A percentile compares a stretch with the other conserved stretches of the same genome.
These are phyloP conservation scores for Cenchrus americanus DNA, from an alignment of 176 grass and related monocot species.

Conservation along the genomic window DNA sequence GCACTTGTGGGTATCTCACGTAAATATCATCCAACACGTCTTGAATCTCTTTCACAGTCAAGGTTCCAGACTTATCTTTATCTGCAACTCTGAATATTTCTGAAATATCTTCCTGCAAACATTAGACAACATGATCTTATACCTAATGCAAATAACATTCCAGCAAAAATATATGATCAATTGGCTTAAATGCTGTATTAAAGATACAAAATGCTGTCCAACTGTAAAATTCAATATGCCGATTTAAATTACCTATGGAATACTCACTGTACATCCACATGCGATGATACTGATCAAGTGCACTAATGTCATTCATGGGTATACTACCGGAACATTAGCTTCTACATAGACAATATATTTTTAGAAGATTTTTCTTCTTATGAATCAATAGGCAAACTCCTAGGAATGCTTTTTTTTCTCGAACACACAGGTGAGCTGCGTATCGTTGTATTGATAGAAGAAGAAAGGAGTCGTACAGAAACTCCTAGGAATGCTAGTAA, in stretches of 20 bases:
- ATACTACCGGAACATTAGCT: neutral
- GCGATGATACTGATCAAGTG: neutral
- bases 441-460: no score
- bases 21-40: conserved; percentile 87
- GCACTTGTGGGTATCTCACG: conserved; percentile 84
- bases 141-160: neutral
- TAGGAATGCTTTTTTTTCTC: neutral
- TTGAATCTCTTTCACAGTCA: conserved; percentile 96
- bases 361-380: neutral
- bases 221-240: neutral
- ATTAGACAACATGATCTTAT: conserved; percentile 28
- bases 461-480: no score
- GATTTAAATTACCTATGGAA: neutral
- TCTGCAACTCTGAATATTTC: conserved; percentile 96
- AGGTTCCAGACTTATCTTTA: conserved; percentile 97
- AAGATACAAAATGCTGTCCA: conserved; percentile 1
- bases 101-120: conserved; percentile 87
- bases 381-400: neutral
- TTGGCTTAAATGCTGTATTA: neutral
- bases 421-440: no score
- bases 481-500: neutral
- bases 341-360: neutral
- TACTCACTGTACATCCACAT: neutral
- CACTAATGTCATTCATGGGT: conserved; percentile 26
- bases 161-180: neutral